Evolutionary conservation across 2,329 filamentous ascomycete genomes (phyloP), one percentile per base, ranked within the genome.

Genomic region (Paecilomyces formosus): DNA sequence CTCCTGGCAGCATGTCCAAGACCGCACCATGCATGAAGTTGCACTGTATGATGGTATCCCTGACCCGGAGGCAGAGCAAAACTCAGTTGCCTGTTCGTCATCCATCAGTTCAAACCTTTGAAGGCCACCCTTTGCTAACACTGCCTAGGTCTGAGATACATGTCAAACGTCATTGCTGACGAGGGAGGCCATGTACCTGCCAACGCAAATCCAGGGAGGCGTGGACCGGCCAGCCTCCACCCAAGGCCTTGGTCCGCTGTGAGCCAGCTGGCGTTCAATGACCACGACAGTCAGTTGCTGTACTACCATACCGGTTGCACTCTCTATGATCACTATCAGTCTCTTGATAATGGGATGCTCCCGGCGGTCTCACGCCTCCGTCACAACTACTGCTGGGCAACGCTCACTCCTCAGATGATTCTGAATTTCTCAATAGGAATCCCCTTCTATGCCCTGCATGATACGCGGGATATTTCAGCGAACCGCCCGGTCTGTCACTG

Each of bases 401-500:
- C 54, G 56, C 72, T 70, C 50, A 64, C 65, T 1, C 55, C 63
- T 15, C 61, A 58, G 1, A 57, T 70, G 9, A 62, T 59, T 12
- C 68, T 75, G 33, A 58, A 58, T 5, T 76, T 77, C 62, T 67
- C 69, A 2, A 71, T 77, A 26, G 73, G 60, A 6, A 71, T 76
- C 8, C 75, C 75, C 0, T 77, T 78, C 59, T 77, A 68, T 61
- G 69, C 66, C 21, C 73, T 68, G 0, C 75, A 77, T 58, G 57
- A 65, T 2, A 65, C 66, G 3, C 58, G 57, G n/a, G 28, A 56
- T 21, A 18, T 49, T 8, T 18, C 57, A 58, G 28, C 58, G 52
- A 18, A 53, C 51, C 55, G 59, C 15, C 24, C 61, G 22, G 57
- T 63, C 11, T 76, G 75, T 61, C 67, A 70, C 53, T 75, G 72